Evolutionary conservation across 768 basidiomycete genomes (phyloP).

Genomic region (Amanita phalloides): DNA sequence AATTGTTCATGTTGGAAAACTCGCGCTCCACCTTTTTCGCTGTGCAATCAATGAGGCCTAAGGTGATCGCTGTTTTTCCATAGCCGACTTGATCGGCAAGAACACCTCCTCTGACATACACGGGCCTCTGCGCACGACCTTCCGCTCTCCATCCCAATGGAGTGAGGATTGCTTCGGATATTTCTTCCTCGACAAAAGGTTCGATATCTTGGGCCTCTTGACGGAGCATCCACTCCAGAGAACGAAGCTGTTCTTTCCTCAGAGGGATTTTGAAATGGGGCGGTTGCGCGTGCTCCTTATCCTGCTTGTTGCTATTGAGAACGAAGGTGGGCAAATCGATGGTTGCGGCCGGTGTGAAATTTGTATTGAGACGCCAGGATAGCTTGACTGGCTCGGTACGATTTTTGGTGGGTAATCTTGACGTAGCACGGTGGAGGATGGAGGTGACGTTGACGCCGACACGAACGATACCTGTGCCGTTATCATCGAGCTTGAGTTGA

Average conservation of each 20-base stretch:
- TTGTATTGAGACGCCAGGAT: conserved; percentile 78
- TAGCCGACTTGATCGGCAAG: conserved; percentile 96
- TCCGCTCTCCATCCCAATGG: conserved; percentile 93
- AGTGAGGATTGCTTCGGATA: conserved; percentile 80
- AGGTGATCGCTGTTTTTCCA: conserved; percentile 92
- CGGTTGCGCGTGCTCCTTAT: conserved; percentile 65
- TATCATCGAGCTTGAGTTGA: conserved; percentile 58
- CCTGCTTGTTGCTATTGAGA: conserved; percentile 66
- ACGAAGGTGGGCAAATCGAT: conserved; percentile 52
- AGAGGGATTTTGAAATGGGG: conserved; percentile 67
- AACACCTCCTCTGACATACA: conserved; percentile 77
- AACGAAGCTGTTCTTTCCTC: conserved; percentile 81
- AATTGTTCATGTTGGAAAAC: conserved; percentile 35
- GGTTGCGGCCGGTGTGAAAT: conserved; percentile 57
- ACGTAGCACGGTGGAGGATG: conserved; percentile 75
- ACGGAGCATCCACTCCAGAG: conserved; percentile 84
- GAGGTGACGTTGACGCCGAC: conserved; percentile 86
- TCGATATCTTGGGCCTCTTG: conserved; percentile 56
- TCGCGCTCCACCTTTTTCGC: conserved; percentile 45
- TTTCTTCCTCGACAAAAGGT: conserved; percentile 89
- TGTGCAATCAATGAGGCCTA: conserved; percentile 77
- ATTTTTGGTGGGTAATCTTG: conserved; percentile 57
- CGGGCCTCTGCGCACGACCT: conserved; percentile 71
- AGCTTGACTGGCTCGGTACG: conserved; percentile 38
- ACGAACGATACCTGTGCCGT: conserved; percentile 58